These are phyloP conservation scores for Chalciporus sphaerocephalus DNA, from an alignment of 768 basidiomycete genomes.

Conservation along the genomic window DNA sequence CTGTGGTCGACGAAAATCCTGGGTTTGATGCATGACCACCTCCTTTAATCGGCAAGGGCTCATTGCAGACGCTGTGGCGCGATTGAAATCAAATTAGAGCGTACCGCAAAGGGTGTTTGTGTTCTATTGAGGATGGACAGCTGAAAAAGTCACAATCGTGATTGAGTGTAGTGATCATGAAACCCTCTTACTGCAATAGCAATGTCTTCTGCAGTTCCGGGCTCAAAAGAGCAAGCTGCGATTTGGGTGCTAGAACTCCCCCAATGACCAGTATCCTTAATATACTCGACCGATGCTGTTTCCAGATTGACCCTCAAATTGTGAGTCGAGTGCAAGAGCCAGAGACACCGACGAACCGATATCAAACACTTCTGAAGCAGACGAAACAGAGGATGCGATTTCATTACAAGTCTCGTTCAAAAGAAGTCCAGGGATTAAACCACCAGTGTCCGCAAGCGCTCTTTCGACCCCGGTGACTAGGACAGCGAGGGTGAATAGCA, in stretches of 20 bases:
- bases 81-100: constrained; percentile 25
- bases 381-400: constrained; percentile 38
- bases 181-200: constrained; percentile 38
- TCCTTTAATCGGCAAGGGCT: constrained; percentile 44
- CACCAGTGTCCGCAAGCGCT: neutral
- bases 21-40: constrained; percentile 53
- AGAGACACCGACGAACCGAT: constrained; percentile 28
- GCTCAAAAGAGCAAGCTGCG: constrained; percentile 55
- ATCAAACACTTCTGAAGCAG: constrained; percentile 44
- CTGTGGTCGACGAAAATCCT: constrained; percentile 52
- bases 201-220: constrained; percentile 50
- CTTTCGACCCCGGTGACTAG: neutral
- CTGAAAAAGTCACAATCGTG: constrained; percentile 1
- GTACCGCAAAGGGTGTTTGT: constrained; percentile 29
- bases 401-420: constrained; percentile 29
- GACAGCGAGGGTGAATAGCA: neutral
- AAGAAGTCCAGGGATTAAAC: neutral
- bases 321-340: neutral
- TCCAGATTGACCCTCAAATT: neutral
- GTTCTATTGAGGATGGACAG: constrained; percentile 37
- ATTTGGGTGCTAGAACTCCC: constrained; percentile 44
- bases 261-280: constrained; percentile 47
- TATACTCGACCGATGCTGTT: constrained; percentile 31
- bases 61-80: too few relatives aligned
- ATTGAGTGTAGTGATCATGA: neutral